These are phyloP conservation scores for Claviceps sp. DNA, from an alignment of 2,329 filamentous ascomycete genomes.

Conservation along the genomic window DNA sequence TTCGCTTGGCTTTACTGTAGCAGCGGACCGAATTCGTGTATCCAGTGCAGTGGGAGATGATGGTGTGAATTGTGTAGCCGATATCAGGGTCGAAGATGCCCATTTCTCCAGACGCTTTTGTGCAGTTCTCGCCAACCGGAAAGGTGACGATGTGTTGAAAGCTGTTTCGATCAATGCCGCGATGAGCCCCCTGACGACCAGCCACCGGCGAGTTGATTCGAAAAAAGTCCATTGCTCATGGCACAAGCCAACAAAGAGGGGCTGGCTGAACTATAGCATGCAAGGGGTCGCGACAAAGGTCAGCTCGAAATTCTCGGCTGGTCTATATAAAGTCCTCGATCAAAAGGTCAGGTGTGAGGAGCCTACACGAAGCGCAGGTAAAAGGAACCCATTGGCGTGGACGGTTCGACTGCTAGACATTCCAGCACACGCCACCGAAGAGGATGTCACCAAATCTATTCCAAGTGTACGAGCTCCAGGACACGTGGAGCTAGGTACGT, in stretches of 20 bases:
- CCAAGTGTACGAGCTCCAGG: neutral
- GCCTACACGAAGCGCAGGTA: conserved; percentile 4
- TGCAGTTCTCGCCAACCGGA: neutral
- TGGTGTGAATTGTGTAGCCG: neutral
- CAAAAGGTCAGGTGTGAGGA: neutral
- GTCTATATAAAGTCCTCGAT: neutral
- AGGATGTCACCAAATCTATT: neutral
- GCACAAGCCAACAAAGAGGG: conserved; percentile 18
- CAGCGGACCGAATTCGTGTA: neutral
- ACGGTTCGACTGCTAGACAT: neutral
- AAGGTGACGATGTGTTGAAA: neutral
- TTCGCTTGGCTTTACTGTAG: neutral
- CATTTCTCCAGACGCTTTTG: neutral
- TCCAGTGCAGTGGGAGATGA: neutral
- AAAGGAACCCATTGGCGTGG: conserved; percentile 1
- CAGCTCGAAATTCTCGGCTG: conserved; percentile 9
- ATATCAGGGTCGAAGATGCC: neutral
- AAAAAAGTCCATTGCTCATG: conserved; percentile 23
- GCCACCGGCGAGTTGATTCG: conserved; percentile 18
- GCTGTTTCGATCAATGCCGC: conserved; percentile 5
- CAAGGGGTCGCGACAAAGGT: conserved; percentile 11
- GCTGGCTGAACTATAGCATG: conserved; percentile 17
- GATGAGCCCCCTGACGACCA: conserved; percentile 11
- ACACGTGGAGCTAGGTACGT: conserved; percentile 11
- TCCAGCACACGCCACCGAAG: neutral